Percentiles rank a stretch among this genome's conserved stretches.
phyloP scores from a whole-genome alignment of 768 basidiomycete genomes.

The Chalciporus chontae region DNA sequence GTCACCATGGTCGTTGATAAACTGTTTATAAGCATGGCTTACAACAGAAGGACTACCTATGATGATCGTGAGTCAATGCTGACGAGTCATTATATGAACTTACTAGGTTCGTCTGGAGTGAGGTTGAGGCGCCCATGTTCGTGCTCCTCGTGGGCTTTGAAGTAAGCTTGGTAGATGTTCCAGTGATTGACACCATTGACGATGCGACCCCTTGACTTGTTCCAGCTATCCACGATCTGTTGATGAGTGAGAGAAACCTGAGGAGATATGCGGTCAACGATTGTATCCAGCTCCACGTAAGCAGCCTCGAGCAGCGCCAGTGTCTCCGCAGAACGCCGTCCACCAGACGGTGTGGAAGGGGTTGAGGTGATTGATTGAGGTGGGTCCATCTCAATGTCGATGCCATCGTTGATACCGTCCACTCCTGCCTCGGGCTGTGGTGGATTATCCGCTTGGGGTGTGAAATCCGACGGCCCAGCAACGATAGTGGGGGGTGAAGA shows the following conservation, averaged over 20 bases:
- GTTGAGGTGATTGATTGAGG: too few species aligned
- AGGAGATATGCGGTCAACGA: not conserved
- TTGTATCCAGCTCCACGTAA: not conserved
- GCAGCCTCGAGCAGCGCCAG: not conserved
- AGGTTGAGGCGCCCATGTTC: not conserved
- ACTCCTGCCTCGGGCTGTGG: too few species aligned
- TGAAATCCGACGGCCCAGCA: too few species aligned
- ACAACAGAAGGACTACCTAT: not conserved
- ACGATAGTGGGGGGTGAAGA: too few species aligned
- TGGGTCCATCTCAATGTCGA: too few species aligned
- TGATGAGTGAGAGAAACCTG: not conserved
- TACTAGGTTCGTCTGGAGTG: not conserved
- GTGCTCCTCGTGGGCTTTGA: not conserved
- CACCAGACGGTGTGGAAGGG: too few species aligned
- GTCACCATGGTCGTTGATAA: not conserved
- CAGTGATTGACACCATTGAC: not conserved
- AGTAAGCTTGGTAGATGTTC: not conserved
- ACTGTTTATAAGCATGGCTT: not conserved
- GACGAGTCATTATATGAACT: not conserved
- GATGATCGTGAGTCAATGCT: not conserved
- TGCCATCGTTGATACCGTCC: too few species aligned
- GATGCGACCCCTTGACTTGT: not conserved
- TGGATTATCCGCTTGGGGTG: too few species aligned
- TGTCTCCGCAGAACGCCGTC: too few species aligned
- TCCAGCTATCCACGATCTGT: not conserved